These are phyloP conservation scores for Trichoderma gracile DNA, from an alignment of 2,329 filamentous ascomycete genomes.

Conservation along the genomic window DNA sequence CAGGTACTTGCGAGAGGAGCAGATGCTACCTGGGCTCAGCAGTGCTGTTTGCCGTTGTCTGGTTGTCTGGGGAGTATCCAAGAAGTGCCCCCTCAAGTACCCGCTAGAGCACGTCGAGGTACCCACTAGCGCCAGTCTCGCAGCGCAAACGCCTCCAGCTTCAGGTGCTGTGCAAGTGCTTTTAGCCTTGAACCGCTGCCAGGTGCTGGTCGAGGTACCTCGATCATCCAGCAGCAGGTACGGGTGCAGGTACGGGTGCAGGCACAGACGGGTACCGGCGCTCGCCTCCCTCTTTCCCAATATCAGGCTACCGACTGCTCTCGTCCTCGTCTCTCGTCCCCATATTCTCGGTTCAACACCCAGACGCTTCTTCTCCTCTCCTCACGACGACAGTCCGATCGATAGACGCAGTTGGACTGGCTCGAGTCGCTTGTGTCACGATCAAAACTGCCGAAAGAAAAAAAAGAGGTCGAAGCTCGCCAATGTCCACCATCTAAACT, in stretches of 20 bases:
- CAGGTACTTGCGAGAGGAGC: neutral
- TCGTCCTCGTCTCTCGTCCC: conserved; percentile 3
- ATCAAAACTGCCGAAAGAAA: neutral
- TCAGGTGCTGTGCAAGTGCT: neutral
- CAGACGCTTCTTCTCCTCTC: neutral
- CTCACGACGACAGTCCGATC: neutral
- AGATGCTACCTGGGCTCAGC: neutral
- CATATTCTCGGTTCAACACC: neutral
- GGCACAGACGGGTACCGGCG: neutral
- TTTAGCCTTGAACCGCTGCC: neutral
- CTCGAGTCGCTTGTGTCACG: neutral
- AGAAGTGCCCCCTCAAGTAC: neutral
- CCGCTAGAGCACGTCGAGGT: neutral
- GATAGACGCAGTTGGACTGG: neutral
- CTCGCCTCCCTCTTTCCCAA: conserved; percentile 22
- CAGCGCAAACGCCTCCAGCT: conserved; percentile 13
- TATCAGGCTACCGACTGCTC: conserved; percentile 10
- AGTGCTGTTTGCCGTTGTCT: neutral
- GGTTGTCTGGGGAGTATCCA: no score
- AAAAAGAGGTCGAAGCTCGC: neutral
- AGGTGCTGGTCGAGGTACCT: no score
- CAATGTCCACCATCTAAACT: conserved; percentile 10
- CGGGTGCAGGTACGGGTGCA: neutral
- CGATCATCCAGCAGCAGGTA: no score
- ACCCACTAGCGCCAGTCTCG: neutral